phyloP scores from a whole-genome alignment of 106 monocot genomes.

The Dactylorhiza incarnata region DNA sequence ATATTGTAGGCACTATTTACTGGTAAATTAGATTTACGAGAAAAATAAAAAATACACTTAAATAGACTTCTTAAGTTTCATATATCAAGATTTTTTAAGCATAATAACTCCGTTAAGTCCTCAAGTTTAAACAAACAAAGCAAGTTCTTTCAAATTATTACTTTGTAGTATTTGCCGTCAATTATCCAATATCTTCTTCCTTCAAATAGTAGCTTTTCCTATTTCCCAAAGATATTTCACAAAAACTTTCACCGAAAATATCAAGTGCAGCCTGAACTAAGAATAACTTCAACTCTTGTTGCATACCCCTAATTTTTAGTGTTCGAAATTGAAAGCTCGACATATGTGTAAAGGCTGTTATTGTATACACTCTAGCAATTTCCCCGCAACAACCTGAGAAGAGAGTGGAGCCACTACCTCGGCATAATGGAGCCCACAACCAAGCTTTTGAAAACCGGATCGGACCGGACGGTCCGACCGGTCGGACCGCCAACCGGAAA shows the following conservation, averaged over 20 bases:
- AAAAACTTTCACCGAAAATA: neutral
- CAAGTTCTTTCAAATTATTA: neutral
- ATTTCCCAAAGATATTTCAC: neutral
- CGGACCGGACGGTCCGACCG: too few relatives aligned
- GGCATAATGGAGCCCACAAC: too few relatives aligned
- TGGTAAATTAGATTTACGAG: conserved; percentile 10
- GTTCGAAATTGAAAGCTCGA: too few relatives aligned
- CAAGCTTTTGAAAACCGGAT: too few relatives aligned
- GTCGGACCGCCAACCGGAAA: too few relatives aligned
- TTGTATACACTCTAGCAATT: too few relatives aligned
- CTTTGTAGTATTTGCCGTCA: neutral
- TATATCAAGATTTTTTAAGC: neutral
- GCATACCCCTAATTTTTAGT: too few relatives aligned
- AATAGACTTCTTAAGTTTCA: neutral
- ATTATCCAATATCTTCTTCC: neutral
- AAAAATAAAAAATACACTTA: neutral
- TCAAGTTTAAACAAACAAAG: neutral
- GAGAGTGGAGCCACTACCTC: too few relatives aligned
- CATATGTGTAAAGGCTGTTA: too few relatives aligned
- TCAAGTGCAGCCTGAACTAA: neutral
- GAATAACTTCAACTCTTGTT: neutral
- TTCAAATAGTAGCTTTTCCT: neutral
- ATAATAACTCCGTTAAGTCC: neutral
- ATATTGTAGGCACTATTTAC: conserved; percentile 81
- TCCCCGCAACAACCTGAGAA: too few relatives aligned